These are phyloP conservation scores for Aureobasidium sp. DNA, from an alignment of 2,329 filamentous ascomycete species.

Conservation along the genomic window DNA sequence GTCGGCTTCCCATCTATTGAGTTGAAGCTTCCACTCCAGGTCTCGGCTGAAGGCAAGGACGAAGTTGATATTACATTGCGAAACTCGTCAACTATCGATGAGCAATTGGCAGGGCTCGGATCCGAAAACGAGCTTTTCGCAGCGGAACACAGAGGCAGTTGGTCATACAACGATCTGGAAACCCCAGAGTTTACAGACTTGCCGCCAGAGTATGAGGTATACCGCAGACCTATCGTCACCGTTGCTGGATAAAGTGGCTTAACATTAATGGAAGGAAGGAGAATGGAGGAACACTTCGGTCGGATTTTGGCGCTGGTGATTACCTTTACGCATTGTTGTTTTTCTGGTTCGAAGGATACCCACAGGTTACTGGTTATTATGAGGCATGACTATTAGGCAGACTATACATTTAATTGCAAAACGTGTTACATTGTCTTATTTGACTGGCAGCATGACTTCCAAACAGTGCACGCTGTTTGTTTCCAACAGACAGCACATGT, in stretches of 20 bases:
- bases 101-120: constrained; percentile 23
- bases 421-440: neutral
- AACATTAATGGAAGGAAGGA: neutral
- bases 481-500: neutral
- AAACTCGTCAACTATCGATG: constrained; percentile 16
- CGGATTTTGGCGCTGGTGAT: neutral
- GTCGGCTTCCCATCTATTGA: constrained; percentile 22
- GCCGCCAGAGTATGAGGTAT: neutral
- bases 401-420: neutral
- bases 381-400: neutral
- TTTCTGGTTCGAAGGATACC: neutral
- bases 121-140: constrained; percentile 26
- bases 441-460: no score
- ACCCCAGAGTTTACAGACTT: neutral
- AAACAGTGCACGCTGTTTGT: neutral
- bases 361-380: neutral
- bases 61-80: constrained; percentile 15
- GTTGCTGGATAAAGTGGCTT: neutral
- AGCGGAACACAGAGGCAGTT: neutral
- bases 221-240: neutral
- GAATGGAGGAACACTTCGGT: neutral
- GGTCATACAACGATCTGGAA: neutral
- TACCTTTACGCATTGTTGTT: neutral
- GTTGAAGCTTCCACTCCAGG: constrained; percentile 40
- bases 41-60: constrained; percentile 24